Conservation (phyloP, 352 stramenopile genomes). For the Phytophthora aleatoria region DNA sequence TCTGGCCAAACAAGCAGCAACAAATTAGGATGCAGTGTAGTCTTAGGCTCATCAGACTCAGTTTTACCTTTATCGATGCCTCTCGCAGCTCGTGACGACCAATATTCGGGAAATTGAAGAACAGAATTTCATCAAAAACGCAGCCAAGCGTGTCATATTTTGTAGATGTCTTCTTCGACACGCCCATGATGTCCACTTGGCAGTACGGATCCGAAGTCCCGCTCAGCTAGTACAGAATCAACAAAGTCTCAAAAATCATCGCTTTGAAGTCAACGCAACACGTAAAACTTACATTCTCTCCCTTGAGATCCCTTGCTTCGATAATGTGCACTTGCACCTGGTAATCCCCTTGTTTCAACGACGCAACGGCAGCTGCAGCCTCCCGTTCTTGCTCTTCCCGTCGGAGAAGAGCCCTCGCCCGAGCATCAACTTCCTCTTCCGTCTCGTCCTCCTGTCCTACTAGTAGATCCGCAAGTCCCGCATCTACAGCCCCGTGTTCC, state of each 20-base stretch:
- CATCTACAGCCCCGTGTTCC: slow-evolving; percentile 15
- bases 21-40: not conserved
- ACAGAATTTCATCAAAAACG: slow-evolving; percentile 92
- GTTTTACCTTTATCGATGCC: slow-evolving; percentile 66
- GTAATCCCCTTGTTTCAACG: slow-evolving; percentile 79
- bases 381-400: slow-evolving; percentile 62
- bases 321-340: slow-evolving; percentile 88
- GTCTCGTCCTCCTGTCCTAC: slow-evolving; percentile 82
- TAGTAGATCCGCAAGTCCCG: slow-evolving; percentile 32
- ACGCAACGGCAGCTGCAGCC: slow-evolving; percentile 48
- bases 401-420: slow-evolving; percentile 33
- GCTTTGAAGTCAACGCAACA: not conserved
- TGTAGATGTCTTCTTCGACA: slow-evolving; percentile 79
- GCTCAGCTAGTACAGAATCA: slow-evolving; percentile 48
- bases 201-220: slow-evolving; percentile 91
- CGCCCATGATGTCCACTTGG: slow-evolving; percentile 73
- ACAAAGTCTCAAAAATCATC: not conserved
- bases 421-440: slow-evolving; percentile 55
- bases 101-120: slow-evolving; percentile 90
- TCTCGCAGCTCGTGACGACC: slow-evolving; percentile 67
- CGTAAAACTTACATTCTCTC: slow-evolving; percentile 67
- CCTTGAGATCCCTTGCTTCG: slow-evolving; percentile 87
- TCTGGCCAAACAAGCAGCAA: slow-evolving; percentile 27
- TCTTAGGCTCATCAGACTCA: not conserved
- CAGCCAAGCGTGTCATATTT: slow-evolving; percentile 82